A percentile compares a stretch with the other conserved stretches of the same genome.
These are phyloP conservation scores for Akanthomyces dipterigenus DNA, from an alignment of 2,329 filamentous ascomycete genomes.

Conservation along the genomic window DNA sequence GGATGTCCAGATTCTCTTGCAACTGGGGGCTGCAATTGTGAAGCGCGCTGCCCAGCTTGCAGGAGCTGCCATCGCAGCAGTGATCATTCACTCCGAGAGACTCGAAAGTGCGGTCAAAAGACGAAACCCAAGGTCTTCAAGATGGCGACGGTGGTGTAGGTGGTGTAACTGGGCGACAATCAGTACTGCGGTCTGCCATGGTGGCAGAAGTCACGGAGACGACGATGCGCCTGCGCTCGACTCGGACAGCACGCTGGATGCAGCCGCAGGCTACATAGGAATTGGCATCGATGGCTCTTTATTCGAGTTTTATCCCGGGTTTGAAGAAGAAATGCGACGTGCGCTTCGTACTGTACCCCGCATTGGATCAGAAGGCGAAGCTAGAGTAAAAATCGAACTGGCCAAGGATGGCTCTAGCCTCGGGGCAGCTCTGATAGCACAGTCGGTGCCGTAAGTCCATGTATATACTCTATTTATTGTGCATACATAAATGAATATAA, in stretches of 20 bases:
- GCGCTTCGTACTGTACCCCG: constrained; percentile 55
- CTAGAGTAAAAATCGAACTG: constrained; percentile 61
- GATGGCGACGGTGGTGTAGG: background rate
- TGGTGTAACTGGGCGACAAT: background rate
- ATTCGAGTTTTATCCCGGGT: constrained; percentile 66
- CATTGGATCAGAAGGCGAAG: constrained; percentile 54
- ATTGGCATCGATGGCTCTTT: constrained; percentile 66
- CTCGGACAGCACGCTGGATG: constrained; percentile 16
- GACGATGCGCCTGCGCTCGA: background rate
- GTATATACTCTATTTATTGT: background rate
- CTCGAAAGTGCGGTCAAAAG: background rate
- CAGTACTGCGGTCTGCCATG: background rate
- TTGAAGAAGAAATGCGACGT: constrained; percentile 58
- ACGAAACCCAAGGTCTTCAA: background rate
- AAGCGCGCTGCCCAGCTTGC: constrained; percentile 17
- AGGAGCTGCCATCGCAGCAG: constrained; percentile 17
- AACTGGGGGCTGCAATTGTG: constrained; percentile 37
- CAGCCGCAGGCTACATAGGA: constrained; percentile 42
- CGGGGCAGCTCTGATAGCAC: constrained; percentile 63
- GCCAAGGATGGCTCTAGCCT: constrained; percentile 69
- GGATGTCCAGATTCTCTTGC: constrained; percentile 56
- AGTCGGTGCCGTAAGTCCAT: constrained; percentile 11
- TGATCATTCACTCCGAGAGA: constrained; percentile 18
- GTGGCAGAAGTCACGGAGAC: background rate
- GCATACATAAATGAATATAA: background rate